phyloP scores from a whole-genome alignment of 495 filamentous ascomycete genomes.

The Penicillium dipodomyicola region DNA sequence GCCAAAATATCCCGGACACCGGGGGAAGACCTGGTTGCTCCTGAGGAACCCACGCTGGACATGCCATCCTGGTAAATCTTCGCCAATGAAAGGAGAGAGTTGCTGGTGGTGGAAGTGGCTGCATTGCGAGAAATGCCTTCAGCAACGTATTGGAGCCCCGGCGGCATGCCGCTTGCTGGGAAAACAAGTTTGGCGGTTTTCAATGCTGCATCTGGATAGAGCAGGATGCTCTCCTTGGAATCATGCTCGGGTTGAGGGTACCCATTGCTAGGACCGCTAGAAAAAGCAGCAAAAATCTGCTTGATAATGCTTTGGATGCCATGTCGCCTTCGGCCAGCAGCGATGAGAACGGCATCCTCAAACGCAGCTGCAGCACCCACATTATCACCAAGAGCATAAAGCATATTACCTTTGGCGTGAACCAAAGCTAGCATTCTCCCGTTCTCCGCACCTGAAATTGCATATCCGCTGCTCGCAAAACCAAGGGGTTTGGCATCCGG shows the following conservation, averaged over 20 bases:
- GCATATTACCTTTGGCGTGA: conserved; percentile 97
- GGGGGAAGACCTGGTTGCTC: conserved; percentile 59
- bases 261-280: conserved; percentile 34
- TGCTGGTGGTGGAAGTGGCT: conserved; percentile 90
- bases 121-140: conserved; percentile 73
- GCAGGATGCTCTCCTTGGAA: conserved; percentile 62
- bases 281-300: conserved; percentile 73
- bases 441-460: conserved; percentile 84
- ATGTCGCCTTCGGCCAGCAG: conserved; percentile 65
- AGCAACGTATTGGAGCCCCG: conserved; percentile 74
- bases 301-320: conserved; percentile 80
- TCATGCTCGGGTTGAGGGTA: conserved; percentile 30
- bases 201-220: conserved; percentile 81
- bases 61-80: conserved; percentile 99
- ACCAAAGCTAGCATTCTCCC: conserved; percentile 88
- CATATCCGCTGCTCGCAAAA: conserved; percentile 81
- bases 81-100: conserved; percentile 88
- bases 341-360: conserved; percentile 91
- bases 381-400: conserved; percentile 88
- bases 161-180: conserved; percentile 70
- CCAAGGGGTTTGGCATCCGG: conserved; percentile 46
- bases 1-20: conserved; percentile 92
- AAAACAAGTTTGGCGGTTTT: conserved; percentile 86
- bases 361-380: conserved; percentile 83
- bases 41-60: conserved; percentile 62